Evolutionary conservation across 768 basidiomycete species (phyloP).

Genomic region (Pulveroboletus frians): DNA sequence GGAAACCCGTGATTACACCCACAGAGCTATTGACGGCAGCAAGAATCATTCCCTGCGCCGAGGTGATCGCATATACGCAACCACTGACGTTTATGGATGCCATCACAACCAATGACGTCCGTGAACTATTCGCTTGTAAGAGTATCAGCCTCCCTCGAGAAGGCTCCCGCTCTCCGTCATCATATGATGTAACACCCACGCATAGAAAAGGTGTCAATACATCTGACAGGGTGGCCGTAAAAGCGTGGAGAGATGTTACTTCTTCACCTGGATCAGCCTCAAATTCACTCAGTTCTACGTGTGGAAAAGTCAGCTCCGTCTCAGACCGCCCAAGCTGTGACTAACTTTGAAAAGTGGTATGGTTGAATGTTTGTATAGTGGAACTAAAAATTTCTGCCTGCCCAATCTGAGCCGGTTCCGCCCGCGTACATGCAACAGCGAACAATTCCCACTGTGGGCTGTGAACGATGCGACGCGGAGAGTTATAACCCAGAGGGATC

Average conservation of each 20-base stretch:
- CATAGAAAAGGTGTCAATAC: slow-evolving; percentile 41
- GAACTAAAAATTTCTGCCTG: slow-evolving; percentile 43
- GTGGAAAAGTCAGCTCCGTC: slow-evolving; percentile 2
- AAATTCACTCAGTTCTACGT: slow-evolving; percentile 26
- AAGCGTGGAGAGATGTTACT: slow-evolving; percentile 47
- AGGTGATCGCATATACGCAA: slow-evolving; percentile 62
- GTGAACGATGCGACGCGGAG: slow-evolving; percentile 65
- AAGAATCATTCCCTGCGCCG: slow-evolving; percentile 47
- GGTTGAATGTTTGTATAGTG: slow-evolving; percentile 64
- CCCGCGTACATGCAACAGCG: slow-evolving; percentile 59
- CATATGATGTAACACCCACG: slow-evolving; percentile 43
- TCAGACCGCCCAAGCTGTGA: slow-evolving; percentile 4
- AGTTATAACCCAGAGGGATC: slow-evolving; percentile 68
- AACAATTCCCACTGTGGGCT: slow-evolving; percentile 50
- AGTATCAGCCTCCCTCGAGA: slow-evolving; percentile 58
- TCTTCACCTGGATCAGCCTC: slow-evolving; percentile 49
- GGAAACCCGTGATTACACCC: slow-evolving; percentile 21
- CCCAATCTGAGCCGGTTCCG: slow-evolving; percentile 50
- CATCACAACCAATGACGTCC: slow-evolving; percentile 29
- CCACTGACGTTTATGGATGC: slow-evolving; percentile 49
- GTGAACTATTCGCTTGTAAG: slow-evolving; percentile 34
- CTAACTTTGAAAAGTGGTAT: slow-evolving; percentile 58
- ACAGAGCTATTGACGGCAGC: slow-evolving; percentile 78
- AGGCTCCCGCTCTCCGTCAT: slow-evolving; percentile 44
- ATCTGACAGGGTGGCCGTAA: slow-evolving; percentile 26